Evolutionary conservation across 805 yeast genomes (phyloP).

Genomic region (Ogataea nonfermentans): DNA sequence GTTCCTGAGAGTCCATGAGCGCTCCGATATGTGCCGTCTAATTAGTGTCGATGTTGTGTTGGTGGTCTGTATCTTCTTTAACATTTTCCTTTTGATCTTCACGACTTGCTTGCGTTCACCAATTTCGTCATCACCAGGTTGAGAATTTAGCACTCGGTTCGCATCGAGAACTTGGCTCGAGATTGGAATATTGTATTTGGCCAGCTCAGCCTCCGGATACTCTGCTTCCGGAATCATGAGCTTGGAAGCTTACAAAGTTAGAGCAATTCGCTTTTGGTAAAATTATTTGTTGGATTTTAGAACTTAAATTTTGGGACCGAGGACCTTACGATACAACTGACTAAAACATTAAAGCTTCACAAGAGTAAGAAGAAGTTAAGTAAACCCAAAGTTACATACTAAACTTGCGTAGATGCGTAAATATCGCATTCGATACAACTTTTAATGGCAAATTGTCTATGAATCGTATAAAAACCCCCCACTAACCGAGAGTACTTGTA

Average conservation of each 20-base stretch:
- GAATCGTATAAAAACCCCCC: no score
- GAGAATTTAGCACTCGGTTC: not conserved
- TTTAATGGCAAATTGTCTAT: no score
- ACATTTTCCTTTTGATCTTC: constrained; percentile 11
- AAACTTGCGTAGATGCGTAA: no score
- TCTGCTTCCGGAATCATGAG: constrained; percentile 30
- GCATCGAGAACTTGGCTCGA: not conserved
- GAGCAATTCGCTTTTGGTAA: no score
- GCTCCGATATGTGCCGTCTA: constrained; percentile 58
- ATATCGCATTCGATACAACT: not conserved
- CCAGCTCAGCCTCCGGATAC: constrained; percentile 31
- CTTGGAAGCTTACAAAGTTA: not conserved
- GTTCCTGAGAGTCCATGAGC: constrained; percentile 72
- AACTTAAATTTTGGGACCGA: not conserved
- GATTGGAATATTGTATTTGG: constrained; percentile 18
- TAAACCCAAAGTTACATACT: no score
- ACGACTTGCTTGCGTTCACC: constrained; percentile 33
- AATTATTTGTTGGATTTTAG: no score
- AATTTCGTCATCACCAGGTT: constrained; percentile 3
- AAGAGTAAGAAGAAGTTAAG: not conserved
- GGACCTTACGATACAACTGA: not conserved
- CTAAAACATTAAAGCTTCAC: not conserved
- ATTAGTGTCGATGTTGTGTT: constrained; percentile 21
- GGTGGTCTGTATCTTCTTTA: constrained; percentile 25
- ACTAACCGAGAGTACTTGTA: no score